Conservation (phyloP, 1,284 basidiomycete genomes). For the Ganoderma lingzhi region DNA sequence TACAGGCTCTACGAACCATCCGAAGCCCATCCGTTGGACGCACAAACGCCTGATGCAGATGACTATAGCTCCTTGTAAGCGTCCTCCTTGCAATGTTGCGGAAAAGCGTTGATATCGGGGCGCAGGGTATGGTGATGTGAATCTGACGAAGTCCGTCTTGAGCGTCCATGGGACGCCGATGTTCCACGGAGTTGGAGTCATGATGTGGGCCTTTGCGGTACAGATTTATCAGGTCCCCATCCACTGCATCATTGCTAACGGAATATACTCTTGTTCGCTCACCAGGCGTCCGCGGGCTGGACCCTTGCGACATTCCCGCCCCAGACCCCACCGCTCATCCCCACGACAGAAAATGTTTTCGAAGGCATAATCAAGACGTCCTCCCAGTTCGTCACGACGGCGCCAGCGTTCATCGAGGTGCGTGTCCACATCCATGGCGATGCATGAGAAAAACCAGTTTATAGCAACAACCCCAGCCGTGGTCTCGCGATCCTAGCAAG, state of each 20-base stretch:
- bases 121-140: constrained; percentile 26
- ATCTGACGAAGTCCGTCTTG: constrained; percentile 23
- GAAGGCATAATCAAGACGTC: constrained; percentile 29
- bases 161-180: constrained; percentile 35
- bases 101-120: not conserved
- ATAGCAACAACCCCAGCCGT: constrained; percentile 21
- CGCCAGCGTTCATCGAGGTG: constrained; percentile 41
- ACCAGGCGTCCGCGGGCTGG: constrained; percentile 30
- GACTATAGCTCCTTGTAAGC: not conserved
- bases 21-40: constrained; percentile 35
- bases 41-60: constrained; percentile 19
- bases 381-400: constrained; percentile 33
- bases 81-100: not conserved
- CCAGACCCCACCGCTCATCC: constrained; percentile 29
- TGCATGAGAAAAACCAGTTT: not conserved
- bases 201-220: constrained; percentile 31
- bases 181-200: constrained; percentile 38
- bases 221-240: not conserved
- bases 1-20: constrained; percentile 34
- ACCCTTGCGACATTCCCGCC: constrained; percentile 31
- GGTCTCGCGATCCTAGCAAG: constrained; percentile 32
- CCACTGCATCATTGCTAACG: not conserved
- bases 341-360: constrained; percentile 36
- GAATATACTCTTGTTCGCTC: not conserved
- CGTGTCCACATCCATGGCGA: not conserved